Evolutionary conservation across 2,329 filamentous ascomycete species (phyloP), one percentile per base, ranked within the genome.

Genomic region (Pseudogymnoascus sp.): DNA sequence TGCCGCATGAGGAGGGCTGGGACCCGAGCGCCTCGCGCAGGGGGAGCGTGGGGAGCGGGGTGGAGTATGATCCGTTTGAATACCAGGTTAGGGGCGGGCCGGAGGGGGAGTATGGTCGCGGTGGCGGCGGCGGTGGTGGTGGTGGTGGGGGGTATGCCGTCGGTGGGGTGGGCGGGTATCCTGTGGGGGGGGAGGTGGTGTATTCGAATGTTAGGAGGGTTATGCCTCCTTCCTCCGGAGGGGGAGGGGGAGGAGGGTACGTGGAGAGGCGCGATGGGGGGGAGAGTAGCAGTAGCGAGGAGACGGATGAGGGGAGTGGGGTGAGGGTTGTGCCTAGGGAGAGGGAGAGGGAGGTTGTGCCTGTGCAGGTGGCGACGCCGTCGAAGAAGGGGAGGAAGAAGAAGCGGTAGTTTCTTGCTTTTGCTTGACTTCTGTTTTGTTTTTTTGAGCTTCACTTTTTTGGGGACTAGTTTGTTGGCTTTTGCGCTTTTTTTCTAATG

Each of bases 1-100:
- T 82, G 23, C 78, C 78, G 31, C 79, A 83, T 62, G 82, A 83
- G 76, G 78, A 75, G 72, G 44, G 74, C 74, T 68, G 75, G 79
- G 63, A 72, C 69, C 64, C 78, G 71, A 61, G 76, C 74, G 26
- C 71, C 70, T 66, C 78, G 72, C 50, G 74, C 67, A 65, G 73
- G 62, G 68, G 65, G n/a, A 33, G 28, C 17, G 28, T 36, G 53
- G 33, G 33, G n/a, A 60, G 53, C 11, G 17, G 33, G 2, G n/a
- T 60, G 1, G 33, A 36, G 17, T 33, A 60, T 60, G 33, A 60
- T 60, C 53, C 53, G 53, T 60, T 60, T 60, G 53, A 60, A n/a
- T 60, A 60, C 19, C 53, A 60, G 28, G 33, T 60, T 19, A 6
- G 53, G n/a, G n/a, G n/a, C n/a, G n/a, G n/a, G 10, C 4, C n/a